Evolutionary conservation across 805 yeast species (phyloP).

Genomic region (Hanseniaspora guilliermondii): DNA sequence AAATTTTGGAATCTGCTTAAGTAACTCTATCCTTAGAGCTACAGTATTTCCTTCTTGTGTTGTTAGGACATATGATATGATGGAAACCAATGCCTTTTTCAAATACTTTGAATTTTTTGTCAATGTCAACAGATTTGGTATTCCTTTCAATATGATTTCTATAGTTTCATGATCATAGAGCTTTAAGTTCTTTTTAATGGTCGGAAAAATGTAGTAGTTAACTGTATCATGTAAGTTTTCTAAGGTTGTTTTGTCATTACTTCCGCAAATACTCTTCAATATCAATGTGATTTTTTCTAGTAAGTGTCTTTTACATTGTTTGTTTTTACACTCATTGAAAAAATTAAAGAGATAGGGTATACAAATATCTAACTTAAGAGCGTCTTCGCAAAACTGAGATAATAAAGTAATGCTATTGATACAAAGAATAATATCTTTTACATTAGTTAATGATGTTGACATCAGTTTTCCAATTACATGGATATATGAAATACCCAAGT

Average conservation of each 20-base stretch:
- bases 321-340: conserved; percentile 49
- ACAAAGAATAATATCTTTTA: conserved; percentile 34
- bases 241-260: conserved; percentile 46
- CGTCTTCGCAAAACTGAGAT: conserved; percentile 67
- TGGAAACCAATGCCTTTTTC: conserved; percentile 42
- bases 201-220: conserved; percentile 7
- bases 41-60: conserved; percentile 57
- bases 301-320: conserved; percentile 56
- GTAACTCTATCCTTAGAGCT: conserved; percentile 37
- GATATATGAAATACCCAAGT: background rate
- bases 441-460: conserved; percentile 18
- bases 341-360: conserved; percentile 68
- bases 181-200: background rate
- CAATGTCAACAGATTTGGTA: background rate
- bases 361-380: conserved; percentile 71
- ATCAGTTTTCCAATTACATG: conserved; percentile 14
- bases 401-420: conserved; percentile 65
- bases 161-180: background rate
- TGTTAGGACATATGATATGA: conserved; percentile 54
- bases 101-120: conserved; percentile 8
- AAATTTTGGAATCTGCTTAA: conserved; percentile 59
- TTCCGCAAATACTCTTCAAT: background rate
- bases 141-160: background rate
- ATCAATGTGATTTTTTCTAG: conserved; percentile 41
- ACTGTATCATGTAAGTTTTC: conserved; percentile 24